Base-by-base conservation (phyloP, 352 stramenopile genomes). In the Pythium dissimile region DNA sequence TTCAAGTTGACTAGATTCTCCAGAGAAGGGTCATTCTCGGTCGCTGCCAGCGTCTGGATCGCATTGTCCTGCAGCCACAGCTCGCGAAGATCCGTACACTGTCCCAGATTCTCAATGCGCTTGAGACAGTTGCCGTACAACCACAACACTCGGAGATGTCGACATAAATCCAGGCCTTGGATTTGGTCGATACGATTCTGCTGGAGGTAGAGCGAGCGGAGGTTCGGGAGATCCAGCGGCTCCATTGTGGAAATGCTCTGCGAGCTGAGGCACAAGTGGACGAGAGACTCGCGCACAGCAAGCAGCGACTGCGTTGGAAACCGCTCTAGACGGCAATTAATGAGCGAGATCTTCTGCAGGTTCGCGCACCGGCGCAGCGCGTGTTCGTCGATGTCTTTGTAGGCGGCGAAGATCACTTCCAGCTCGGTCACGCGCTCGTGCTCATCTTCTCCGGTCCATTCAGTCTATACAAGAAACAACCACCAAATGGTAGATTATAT, bases 1-100 rank as follows among this genome's bases (percentile, higher is more conserved):
- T 88, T 71, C 30, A 97, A 66, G 42, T 89, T 85, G 5, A 80
- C 76, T 13, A 95, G 73, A 1, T 78, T 62, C 6, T 80, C 69
- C 15, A 97, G 37, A 5, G 27, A 44, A 1, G 42, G 3, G 35
- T 67, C 59, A 9, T 35, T 32, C 0, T 81, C 81, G 12, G 45
- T 72, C 0, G 45, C 64, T 4, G 77, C 64, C 10, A 94, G 49
- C 1, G 61, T 64, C 18, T 62, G 60, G 45, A 96, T 89, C 0
- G 54, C 45, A 54, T 97, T 96, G 58, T 86, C 77, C 62, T 96
- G 87, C 2, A 96, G 60, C 75, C 80, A 94, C 24, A 97, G 62
- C 64, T 96, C 87, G 23, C 80, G 72, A 20, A 97, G 44, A 35
- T 95, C 84, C 12, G 71, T 75, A 47, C 78, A 88, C 16, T 66